A percentile compares a stretch with the other conserved stretches of the same genome.
Evolutionary conservation across 2,329 filamentous ascomycete genomes (phyloP).

Genomic region (Phyllosticta citribraziliensis): DNA sequence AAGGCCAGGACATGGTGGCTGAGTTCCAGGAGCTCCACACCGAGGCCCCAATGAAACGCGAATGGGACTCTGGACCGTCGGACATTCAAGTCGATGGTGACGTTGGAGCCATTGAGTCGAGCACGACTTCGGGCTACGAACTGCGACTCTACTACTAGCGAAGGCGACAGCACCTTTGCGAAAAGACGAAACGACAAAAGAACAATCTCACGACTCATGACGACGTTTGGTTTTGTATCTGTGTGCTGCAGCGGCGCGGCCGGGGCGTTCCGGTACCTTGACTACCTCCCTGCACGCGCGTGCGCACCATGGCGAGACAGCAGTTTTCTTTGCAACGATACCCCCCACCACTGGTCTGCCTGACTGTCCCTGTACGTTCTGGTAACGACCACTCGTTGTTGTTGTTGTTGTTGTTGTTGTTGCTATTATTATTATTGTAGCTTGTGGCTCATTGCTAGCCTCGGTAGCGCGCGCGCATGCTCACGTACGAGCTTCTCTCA

Average conservation of each 20-base stretch:
- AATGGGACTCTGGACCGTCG: constrained; percentile 41
- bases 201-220: background rate
- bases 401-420: background rate
- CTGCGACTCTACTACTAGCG: constrained; percentile 38
- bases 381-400: background rate
- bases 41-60: constrained; percentile 38
- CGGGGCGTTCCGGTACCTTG: background rate
- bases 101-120: constrained; percentile 32
- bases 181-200: background rate
- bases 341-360: background rate
- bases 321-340: background rate
- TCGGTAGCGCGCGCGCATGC: background rate
- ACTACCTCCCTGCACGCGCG: background rate
- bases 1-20: constrained; percentile 81
- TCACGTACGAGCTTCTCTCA: background rate
- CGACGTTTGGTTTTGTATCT: background rate
- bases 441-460: background rate
- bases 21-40: constrained; percentile 56
- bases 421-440: background rate
- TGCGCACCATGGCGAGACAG: background rate
- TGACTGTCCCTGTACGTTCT: background rate
- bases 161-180: background rate
- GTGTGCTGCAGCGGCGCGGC: background rate
- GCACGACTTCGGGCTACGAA: constrained; percentile 38
- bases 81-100: constrained; percentile 42